Base-by-base conservation (phyloP, 2,329 filamentous ascomycete species). In the Monilinia vaccinii-corymbosi region DNA sequence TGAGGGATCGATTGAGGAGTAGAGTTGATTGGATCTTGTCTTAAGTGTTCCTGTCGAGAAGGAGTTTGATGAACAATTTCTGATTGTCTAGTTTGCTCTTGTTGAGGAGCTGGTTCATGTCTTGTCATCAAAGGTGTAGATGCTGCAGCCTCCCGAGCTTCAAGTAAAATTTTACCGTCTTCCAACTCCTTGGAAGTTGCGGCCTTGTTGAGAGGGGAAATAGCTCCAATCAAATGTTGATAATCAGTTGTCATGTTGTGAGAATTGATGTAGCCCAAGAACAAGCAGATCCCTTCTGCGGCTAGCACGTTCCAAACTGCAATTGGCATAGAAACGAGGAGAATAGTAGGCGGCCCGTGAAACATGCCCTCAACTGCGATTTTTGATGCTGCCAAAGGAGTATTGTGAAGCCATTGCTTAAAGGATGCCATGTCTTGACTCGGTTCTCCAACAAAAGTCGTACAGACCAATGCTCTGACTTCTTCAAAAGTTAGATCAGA, bases 311-410 rank as follows among this genome's bases (percentile, higher is more conserved):
- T 83, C 82, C 83, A 87, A 16, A 87, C 77, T 6, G 79, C 77
- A 60, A 81, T 77, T 4, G 84, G 83, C 81, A 87, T 86, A 4
- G 84, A 86, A 58, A 87, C 83, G 34, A 87, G 74, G 10, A 87
- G 73, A 75, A 86, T 85, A 0, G 84, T 86, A 1, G 84, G 83
- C 0, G 84, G 84, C 0, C 84, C 84, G 21, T 86, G 74, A 63
- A 87, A 87, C 81, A 87, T 86, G 65, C 83, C 84, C 68, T 87
- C 84, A 5, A 87, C 82, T 8, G 79, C 77, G 60, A 87, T 82
- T 65, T 81, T 83, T 18, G 80, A 77, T 1, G 80, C 80, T 3
- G 81, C 76, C 0, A 79, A 72, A 1, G 83, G 81, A 1, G 79
- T 78, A 64, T 81, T 80, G 49, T 82, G 79, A n/a, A 87, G 75